Percentiles rank a stretch among this genome's conserved stretches.
These are phyloP conservation scores for Lepiota brunneoincarnata DNA, from an alignment of 768 basidiomycete genomes.

Conservation along the genomic window DNA sequence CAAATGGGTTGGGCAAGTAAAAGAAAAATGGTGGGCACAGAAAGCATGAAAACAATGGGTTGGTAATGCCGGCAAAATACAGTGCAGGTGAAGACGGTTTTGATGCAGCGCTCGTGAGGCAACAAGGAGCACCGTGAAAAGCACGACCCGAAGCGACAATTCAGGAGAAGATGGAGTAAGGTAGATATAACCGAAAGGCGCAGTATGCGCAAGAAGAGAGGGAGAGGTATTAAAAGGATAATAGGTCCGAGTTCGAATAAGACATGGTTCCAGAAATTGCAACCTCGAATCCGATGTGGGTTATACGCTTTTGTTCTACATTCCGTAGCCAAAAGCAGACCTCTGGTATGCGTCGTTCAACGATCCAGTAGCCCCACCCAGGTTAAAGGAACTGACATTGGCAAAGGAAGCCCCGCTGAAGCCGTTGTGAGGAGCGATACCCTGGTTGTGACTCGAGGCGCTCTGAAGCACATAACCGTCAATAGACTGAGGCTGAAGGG, in stretches of 20 bases:
- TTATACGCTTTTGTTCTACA: conserved; percentile 48
- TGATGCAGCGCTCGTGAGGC: conserved; percentile 31
- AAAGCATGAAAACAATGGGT: conserved; percentile 54
- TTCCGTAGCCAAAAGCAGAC: conserved; percentile 72
- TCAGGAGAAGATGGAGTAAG: conserved; percentile 34
- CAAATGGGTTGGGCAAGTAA: conserved; percentile 46
- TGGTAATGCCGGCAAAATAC: conserved; percentile 69
- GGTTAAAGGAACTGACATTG: conserved; percentile 48
- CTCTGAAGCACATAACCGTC: conserved; percentile 82
- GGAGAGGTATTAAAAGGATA: conserved; percentile 36
- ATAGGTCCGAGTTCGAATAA: conserved; percentile 29
- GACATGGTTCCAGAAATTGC: conserved; percentile 18
- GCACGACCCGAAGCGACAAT: conserved; percentile 38
- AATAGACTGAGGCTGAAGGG: conserved; percentile 68
- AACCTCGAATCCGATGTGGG: conserved; percentile 22
- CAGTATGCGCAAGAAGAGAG: conserved; percentile 22
- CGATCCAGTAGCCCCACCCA: conserved; percentile 48
- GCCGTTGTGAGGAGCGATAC: conserved; percentile 53
- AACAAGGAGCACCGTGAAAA: conserved; percentile 35
- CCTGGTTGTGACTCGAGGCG: conserved; percentile 63
- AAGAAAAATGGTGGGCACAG: conserved; percentile 40
- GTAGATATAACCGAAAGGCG: conserved; percentile 42
- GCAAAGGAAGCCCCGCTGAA: conserved; percentile 58
- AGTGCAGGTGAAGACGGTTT: conserved; percentile 54
- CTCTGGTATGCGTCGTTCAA: conserved; percentile 78